phyloP scores from a whole-genome alignment of 2,329 filamentous ascomycete genomes.

The Aspergillus pseudoterreus region DNA sequence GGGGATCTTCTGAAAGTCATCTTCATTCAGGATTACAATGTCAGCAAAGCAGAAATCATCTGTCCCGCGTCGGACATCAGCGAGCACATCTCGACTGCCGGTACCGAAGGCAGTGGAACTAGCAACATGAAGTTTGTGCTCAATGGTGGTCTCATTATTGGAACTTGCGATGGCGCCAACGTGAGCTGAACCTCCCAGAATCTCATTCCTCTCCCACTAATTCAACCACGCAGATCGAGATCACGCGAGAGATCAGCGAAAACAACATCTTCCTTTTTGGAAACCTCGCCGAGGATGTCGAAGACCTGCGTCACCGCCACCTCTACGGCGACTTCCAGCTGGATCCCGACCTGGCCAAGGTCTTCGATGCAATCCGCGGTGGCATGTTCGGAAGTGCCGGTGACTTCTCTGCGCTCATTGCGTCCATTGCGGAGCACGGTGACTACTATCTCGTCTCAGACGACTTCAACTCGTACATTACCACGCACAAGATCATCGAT shows the following conservation, averaged over 20 bases:
- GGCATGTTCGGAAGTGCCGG: conserved; percentile 76
- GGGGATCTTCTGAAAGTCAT: conserved; percentile 95
- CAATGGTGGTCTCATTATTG: conserved; percentile 95
- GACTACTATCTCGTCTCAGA: conserved; percentile 98
- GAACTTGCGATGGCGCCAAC: conserved; percentile 96
- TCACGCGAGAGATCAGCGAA: conserved; percentile 93
- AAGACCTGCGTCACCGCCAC: conserved; percentile 88
- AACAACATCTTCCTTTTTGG: conserved; percentile 99
- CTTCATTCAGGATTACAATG: conserved; percentile 97
- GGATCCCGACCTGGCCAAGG: conserved; percentile 70
- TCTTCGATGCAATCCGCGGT: conserved; percentile 78
- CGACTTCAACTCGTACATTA: conserved; percentile 91
- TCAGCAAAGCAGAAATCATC: conserved; percentile 98
- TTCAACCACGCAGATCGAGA: conserved; percentile 66
- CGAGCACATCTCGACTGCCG: conserved; percentile 97
- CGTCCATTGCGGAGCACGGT: conserved; percentile 83
- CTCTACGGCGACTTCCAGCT: conserved; percentile 76
- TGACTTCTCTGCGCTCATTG: conserved; percentile 77
- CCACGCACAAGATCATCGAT: conserved; percentile 87
- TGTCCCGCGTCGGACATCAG: conserved; percentile 91
- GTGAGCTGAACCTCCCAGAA: conserved; percentile 51
- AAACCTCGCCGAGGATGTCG: conserved; percentile 91
- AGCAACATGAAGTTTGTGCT: conserved; percentile 99
- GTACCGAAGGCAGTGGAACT: conserved; percentile 82
- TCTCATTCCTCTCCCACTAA: background rate